Conservation (phyloP, 768 basidiomycete genomes). For the Stropharia rugosoannulata region DNA sequence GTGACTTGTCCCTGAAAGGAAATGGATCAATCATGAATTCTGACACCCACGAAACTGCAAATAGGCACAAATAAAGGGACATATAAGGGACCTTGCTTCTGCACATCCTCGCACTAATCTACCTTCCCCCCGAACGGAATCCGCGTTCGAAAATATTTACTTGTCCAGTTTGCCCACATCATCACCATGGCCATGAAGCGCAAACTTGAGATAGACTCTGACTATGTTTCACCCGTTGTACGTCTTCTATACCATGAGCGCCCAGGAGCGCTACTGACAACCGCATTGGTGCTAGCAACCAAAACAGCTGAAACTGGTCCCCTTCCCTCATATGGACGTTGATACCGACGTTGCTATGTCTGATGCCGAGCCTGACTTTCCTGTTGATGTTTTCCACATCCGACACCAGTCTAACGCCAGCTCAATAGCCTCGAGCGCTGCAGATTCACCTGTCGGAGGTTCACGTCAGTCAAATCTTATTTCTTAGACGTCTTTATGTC, state of each 20-base stretch:
- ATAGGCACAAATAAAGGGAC: conserved; percentile 21
- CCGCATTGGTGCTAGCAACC: conserved; percentile 38
- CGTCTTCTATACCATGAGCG: conserved; percentile 19
- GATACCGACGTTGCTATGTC: conserved; percentile 75
- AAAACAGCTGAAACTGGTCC: conserved; percentile 74
- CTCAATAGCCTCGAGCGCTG: conserved; percentile 49
- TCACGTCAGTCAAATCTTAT: conserved; percentile 44
- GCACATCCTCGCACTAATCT: conserved; percentile 8
- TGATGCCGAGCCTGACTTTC: conserved; percentile 57
- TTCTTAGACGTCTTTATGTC: conserved; percentile 4
- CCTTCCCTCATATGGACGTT: conserved; percentile 65
- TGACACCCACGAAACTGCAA: conserved; percentile 17
- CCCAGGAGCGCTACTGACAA: conserved; percentile 20
- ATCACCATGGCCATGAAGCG: conserved; percentile 69
- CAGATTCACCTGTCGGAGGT: conserved; percentile 42
- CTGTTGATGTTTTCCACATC: conserved; percentile 49
- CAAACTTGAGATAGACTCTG: conserved; percentile 63
- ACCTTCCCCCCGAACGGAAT: conserved; percentile 19
- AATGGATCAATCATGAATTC: conserved; percentile 14
- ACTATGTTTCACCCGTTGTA: conserved; percentile 53
- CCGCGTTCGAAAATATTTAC: conserved; percentile 13
- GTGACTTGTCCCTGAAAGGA: conserved; percentile 13
- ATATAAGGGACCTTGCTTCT: conserved; percentile 26
- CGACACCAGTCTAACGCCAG: conserved; percentile 69
- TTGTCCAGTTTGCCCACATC: conserved; percentile 13